These are phyloP conservation scores for Sicyos baderoa DNA, from an alignment of 306 rosid species.

Conservation along the genomic window DNA sequence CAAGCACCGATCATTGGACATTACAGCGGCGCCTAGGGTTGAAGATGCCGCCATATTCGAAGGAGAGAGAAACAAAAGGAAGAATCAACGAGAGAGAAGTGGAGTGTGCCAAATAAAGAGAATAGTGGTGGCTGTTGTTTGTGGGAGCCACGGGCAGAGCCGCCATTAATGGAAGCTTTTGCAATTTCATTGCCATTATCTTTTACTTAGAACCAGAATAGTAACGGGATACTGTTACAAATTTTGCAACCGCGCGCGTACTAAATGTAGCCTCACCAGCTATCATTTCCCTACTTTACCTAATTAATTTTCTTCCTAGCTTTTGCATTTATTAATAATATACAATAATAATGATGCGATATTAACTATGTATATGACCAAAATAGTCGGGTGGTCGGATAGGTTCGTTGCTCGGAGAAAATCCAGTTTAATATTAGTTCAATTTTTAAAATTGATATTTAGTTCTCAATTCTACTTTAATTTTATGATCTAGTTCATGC, in stretches of 20 bases:
- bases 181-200: neutral
- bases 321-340: no score
- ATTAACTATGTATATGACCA: no score
- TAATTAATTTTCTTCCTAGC: no score
- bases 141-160: neutral
- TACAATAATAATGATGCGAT: no score
- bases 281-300: neutral
- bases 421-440: no score
- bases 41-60: slow-evolving; percentile 3
- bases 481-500: no score
- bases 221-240: neutral
- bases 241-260: neutral
- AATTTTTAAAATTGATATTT: no score
- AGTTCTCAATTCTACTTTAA: no score
- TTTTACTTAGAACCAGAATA: neutral
- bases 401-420: no score
- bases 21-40: neutral
- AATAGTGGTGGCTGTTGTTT: neutral
- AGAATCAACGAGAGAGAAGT: neutral
- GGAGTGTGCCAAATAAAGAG: neutral
- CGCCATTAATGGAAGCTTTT: neutral
- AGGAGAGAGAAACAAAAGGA: neutral
- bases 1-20: neutral
- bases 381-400: no score
- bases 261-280: neutral